Evolutionary conservation across 2,329 filamentous ascomycete species (phyloP).

Genomic region (Aspergillus pseudoviridinutans): DNA sequence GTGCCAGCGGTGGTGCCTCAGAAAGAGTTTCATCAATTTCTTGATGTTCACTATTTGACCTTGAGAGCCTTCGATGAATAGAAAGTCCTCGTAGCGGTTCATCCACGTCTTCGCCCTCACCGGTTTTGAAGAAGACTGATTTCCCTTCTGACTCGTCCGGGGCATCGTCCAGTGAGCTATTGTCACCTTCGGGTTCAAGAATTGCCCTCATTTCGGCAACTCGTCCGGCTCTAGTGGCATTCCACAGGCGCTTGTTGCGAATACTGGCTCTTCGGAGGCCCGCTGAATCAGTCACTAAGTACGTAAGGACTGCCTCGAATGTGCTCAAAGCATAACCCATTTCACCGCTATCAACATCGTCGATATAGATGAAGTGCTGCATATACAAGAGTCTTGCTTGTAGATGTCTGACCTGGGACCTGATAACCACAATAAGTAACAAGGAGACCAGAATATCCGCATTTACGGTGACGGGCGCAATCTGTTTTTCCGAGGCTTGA

Average conservation of each 20-base stretch:
- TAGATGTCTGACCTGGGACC: conserved; percentile 80
- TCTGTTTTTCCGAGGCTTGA: conserved; percentile 49
- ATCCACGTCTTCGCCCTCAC: conserved; percentile 27
- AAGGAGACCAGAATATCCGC: conserved; percentile 92
- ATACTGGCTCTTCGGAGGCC: conserved; percentile 79
- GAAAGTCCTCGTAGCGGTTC: conserved; percentile 19
- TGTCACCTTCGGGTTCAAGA: conserved; percentile 65
- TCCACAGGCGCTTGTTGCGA: conserved; percentile 82
- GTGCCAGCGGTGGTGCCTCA: conserved; percentile 54
- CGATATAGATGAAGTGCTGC: conserved; percentile 94
- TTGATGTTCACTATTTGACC: conserved; percentile 14
- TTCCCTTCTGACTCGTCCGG: conserved; percentile 39
- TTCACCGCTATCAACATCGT: conserved; percentile 94
- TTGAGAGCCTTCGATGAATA: conserved; percentile 18
- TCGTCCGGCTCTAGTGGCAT: conserved; percentile 74
- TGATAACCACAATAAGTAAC: conserved; percentile 85
- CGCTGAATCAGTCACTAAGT: conserved; percentile 77
- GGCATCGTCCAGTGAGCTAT: conserved; percentile 29
- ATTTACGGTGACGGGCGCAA: conserved; percentile 62
- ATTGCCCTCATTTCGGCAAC: conserved; percentile 71
- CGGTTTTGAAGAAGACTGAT: conserved; percentile 31
- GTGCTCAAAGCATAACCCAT: conserved; percentile 95
- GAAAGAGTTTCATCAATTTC: conserved; percentile 15
- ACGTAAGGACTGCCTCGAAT: conserved; percentile 87
- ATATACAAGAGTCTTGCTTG: conserved; percentile 91